Evolutionary conservation across 768 basidiomycete species (phyloP).

Genomic region (Boletales sp.): DNA sequence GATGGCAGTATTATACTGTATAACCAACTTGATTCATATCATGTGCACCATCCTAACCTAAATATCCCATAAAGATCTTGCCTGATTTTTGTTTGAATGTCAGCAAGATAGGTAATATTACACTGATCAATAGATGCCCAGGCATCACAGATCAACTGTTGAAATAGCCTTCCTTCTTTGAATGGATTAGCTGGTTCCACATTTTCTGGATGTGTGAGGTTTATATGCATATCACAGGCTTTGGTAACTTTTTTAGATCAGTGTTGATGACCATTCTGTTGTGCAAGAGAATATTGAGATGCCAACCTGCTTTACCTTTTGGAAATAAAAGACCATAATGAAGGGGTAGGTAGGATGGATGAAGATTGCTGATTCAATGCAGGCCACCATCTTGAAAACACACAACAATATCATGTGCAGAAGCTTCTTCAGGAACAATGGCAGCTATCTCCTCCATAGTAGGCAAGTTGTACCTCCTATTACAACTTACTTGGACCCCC

Average conservation of each 20-base stretch:
- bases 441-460: conserved; percentile 40
- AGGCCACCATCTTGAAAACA: conserved; percentile 22
- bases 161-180: conserved; percentile 37
- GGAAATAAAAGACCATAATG: conserved; percentile 47
- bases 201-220: conserved; percentile 18
- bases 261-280: background rate
- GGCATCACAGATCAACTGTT: conserved; percentile 42
- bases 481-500: too few relatives aligned
- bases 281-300: conserved; percentile 16
- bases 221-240: conserved; percentile 29
- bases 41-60: conserved; percentile 15
- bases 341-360: conserved; percentile 18
- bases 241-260: conserved; percentile 26
- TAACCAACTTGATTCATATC: conserved; percentile 32
- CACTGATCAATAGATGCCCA: conserved; percentile 44
- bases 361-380: conserved; percentile 20
- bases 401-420: conserved; percentile 35
- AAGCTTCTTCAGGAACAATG: conserved; percentile 35
- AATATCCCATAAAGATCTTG: too few relatives aligned
- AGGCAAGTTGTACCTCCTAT: conserved; percentile 42
- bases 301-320: conserved; percentile 35
- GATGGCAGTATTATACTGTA: conserved; percentile 1
- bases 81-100: too few relatives aligned
- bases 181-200: conserved; percentile 28
- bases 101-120: too few relatives aligned